Conservation (phyloP, 768 basidiomycete species). For the Sporobolomyces pararoseus region DNA sequence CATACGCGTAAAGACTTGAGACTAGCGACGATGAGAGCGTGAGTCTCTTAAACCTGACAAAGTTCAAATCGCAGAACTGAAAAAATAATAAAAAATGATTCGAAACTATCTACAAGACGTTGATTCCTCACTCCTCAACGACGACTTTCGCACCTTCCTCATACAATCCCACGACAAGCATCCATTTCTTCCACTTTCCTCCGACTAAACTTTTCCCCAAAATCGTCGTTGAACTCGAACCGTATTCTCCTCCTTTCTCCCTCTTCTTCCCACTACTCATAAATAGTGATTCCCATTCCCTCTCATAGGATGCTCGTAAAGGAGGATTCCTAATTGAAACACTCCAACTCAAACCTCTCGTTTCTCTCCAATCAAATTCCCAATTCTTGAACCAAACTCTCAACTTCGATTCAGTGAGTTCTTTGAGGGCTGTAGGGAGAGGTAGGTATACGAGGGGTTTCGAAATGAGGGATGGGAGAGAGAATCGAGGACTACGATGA, state of each 20-base stretch:
- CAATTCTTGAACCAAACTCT: no score
- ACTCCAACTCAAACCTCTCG: slow-evolving; percentile 11
- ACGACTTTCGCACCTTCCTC: slow-evolving; percentile 24
- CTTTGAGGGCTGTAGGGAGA: neutral
- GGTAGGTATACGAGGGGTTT: neutral
- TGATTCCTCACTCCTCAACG: slow-evolving; percentile 1
- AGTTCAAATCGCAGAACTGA: no score
- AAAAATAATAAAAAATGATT: no score
- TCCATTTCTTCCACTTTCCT: slow-evolving; percentile 12
- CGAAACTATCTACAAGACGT: no score
- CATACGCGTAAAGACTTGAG: no score
- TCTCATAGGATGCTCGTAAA: no score
- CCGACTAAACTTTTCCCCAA: neutral
- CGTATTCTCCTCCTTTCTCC: slow-evolving; percentile 6
- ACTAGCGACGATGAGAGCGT: no score
- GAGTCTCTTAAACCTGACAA: no score
- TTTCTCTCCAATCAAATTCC: neutral
- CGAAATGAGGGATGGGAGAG: neutral
- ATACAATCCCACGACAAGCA: slow-evolving; percentile 27
- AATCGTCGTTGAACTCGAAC: slow-evolving; percentile 19
- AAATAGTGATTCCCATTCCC: slow-evolving; percentile 11
- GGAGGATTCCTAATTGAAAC: neutral
- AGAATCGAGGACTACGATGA: neutral
- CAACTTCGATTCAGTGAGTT: neutral
- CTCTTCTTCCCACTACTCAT: neutral